Evolutionary conservation across 2,329 filamentous ascomycete genomes (phyloP).

Genomic region (Phialophora chinensis): DNA sequence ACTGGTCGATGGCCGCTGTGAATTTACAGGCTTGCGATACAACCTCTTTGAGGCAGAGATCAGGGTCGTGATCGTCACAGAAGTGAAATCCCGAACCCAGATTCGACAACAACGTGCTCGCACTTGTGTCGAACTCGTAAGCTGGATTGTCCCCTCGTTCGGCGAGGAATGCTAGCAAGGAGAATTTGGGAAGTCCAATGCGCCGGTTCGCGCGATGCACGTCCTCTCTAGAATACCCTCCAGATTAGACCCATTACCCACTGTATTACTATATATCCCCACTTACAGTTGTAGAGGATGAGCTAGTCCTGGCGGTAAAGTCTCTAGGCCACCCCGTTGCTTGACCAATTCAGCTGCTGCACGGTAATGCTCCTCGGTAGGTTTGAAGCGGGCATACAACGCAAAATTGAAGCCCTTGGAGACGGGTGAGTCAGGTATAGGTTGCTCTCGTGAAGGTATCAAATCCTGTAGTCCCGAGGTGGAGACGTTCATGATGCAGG

Average conservation of each 20-base stretch:
- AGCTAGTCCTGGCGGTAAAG: constrained; percentile 12
- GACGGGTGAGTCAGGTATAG: constrained; percentile 15
- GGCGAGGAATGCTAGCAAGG: constrained; percentile 8
- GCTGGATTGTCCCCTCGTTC: not conserved
- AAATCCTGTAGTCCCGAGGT: constrained; percentile 1
- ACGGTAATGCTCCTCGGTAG: constrained; percentile 10
- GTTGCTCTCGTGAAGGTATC: not conserved
- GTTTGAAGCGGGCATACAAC: constrained; percentile 12
- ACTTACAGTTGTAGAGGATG: constrained; percentile 20
- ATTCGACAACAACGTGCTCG: not conserved
- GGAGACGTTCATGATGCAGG: constrained; percentile 18
- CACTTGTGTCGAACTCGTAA: not conserved
- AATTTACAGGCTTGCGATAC: constrained; percentile 9
- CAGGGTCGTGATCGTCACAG: not conserved
- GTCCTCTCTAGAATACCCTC: not conserved
- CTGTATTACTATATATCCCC: not conserved
- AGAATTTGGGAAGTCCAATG: constrained; percentile 10
- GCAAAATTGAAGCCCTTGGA: constrained; percentile 14
- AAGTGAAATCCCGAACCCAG: constrained; percentile 11
- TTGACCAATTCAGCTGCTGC: constrained; percentile 4
- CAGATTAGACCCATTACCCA: not conserved
- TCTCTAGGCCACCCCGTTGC: constrained; percentile 13
- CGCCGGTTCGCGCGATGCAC: not conserved
- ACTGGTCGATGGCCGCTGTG: constrained; percentile 14
- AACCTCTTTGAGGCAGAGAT: not conserved